phyloP scores from a whole-genome alignment of 2,329 filamentous ascomycete genomes.

The Fonsecaea multimorphosa region DNA sequence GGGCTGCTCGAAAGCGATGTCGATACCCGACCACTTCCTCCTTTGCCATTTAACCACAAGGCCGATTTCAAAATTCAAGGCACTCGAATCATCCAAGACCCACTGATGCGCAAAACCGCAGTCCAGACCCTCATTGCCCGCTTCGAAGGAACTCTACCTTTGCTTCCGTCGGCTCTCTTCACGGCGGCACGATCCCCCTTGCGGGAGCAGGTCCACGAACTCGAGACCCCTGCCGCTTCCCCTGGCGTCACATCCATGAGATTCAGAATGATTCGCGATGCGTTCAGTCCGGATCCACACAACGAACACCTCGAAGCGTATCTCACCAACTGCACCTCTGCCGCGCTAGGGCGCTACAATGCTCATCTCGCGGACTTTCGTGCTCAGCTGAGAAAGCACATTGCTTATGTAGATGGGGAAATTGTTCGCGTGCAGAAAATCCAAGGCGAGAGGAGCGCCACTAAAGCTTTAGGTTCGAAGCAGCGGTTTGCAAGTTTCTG shows the following conservation, averaged over 20 bases:
- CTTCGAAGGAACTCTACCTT: constrained; percentile 34
- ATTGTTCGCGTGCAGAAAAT: constrained; percentile 21
- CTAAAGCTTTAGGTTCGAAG: constrained; percentile 19
- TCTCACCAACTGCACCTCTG: constrained; percentile 14
- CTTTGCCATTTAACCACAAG: constrained; percentile 36
- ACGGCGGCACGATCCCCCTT: constrained; percentile 4
- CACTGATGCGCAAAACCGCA: constrained; percentile 33
- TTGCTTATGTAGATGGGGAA: constrained; percentile 16
- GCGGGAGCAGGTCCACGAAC: background rate
- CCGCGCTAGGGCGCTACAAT: constrained; percentile 27
- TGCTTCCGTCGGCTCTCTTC: constrained; percentile 9
- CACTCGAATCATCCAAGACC: constrained; percentile 31
- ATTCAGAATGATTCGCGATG: constrained; percentile 32
- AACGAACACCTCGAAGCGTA: constrained; percentile 32
- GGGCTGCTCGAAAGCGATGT: background rate
- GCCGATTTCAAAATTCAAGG: constrained; percentile 30
- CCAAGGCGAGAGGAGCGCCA: constrained; percentile 24
- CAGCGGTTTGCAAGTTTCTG: constrained; percentile 34
- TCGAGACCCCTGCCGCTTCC: background rate
- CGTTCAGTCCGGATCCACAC: constrained; percentile 30
- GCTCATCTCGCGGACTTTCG: constrained; percentile 25
- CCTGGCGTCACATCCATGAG: constrained; percentile 26
- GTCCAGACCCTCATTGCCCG: constrained; percentile 37
- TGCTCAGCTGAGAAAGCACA: constrained; percentile 24
- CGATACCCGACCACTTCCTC: constrained; percentile 28